Evolutionary conservation across 495 filamentous ascomycete genomes (phyloP).

Genomic region (Penicillium riverlandense): DNA sequence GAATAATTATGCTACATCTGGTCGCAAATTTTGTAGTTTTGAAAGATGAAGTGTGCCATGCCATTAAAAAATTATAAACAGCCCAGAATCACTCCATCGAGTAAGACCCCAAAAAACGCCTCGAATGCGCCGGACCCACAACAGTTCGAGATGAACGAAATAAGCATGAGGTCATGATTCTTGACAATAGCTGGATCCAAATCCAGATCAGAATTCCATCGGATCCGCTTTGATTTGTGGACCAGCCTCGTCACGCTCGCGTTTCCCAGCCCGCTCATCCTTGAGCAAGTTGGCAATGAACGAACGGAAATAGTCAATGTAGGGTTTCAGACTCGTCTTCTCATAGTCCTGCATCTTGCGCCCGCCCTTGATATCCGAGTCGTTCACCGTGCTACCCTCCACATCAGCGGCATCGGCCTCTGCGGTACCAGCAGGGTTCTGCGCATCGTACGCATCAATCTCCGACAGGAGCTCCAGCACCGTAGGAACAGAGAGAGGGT

Average conservation of each 20-base stretch:
- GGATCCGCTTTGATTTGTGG: constrained; percentile 41
- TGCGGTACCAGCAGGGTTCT: constrained; percentile 22
- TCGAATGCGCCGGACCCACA: too few relatives aligned
- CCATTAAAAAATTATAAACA: too few relatives aligned
- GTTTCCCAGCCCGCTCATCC: constrained; percentile 69
- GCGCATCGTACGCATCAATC: constrained; percentile 67
- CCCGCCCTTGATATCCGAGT: constrained; percentile 25
- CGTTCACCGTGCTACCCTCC: constrained; percentile 31
- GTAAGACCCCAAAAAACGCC: too few relatives aligned
- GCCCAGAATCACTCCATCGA: too few relatives aligned
- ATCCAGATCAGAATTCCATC: constrained; percentile 42
- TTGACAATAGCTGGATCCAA: constrained; percentile 1
- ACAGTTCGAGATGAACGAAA: too few relatives aligned
- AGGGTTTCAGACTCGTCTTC: constrained; percentile 91
- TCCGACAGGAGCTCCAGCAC: constrained; percentile 71
- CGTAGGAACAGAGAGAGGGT: constrained; percentile 81
- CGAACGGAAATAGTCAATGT: constrained; percentile 78
- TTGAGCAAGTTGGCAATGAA: constrained; percentile 74
- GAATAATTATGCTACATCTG: too few relatives aligned
- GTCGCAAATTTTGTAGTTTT: too few relatives aligned
- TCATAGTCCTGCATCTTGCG: constrained; percentile 77
- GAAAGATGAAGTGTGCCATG: too few relatives aligned
- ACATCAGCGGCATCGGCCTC: constrained; percentile 26
- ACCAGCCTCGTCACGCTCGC: constrained; percentile 55
- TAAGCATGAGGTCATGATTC: constrained; percentile 10